A percentile compares a stretch with the other conserved stretches of the same genome.
These are phyloP conservation scores for Petasospora rhodanensis DNA, from an alignment of 1,139 yeast genomes.

Conservation along the genomic window DNA sequence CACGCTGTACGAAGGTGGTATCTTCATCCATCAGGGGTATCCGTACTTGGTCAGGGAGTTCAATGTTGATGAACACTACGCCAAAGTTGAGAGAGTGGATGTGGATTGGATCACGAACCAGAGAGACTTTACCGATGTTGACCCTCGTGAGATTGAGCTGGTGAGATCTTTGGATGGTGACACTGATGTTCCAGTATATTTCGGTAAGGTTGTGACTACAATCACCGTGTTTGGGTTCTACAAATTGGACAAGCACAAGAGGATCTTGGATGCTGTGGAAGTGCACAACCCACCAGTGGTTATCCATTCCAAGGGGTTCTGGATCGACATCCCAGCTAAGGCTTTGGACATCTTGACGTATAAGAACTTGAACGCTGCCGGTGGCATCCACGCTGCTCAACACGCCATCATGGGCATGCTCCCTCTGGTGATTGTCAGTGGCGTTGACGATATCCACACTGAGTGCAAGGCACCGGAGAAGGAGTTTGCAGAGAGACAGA, in stretches of 20 bases:
- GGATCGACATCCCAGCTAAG: constrained; percentile 76
- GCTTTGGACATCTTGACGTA: constrained; percentile 55
- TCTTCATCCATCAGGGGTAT: constrained; percentile 87
- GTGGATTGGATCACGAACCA: constrained; percentile 94
- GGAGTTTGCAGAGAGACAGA: constrained; percentile 74
- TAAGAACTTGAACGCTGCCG: constrained; percentile 69
- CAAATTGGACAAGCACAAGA: constrained; percentile 70
- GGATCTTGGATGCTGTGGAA: constrained; percentile 87
- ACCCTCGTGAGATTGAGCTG: constrained; percentile 70
- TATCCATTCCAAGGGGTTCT: constrained; percentile 70
- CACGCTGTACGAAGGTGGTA: constrained; percentile 93
- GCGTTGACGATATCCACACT: constrained; percentile 71
- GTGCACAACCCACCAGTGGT: constrained; percentile 83
- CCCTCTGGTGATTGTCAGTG: constrained; percentile 62
- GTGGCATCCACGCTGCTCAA: constrained; percentile 95
- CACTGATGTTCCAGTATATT: constrained; percentile 67
- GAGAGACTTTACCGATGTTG: constrained; percentile 88
- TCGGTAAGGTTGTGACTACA: constrained; percentile 68
- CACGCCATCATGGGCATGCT: constrained; percentile 79
- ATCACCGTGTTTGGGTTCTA: constrained; percentile 87
- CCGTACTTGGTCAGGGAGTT: constrained; percentile 85
- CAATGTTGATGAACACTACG: constrained; percentile 67
- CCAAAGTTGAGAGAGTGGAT: constrained; percentile 79
- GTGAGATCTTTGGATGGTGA: constrained; percentile 47
- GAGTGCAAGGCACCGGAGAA: constrained; percentile 98